Percentiles rank a stretch among this genome's conserved stretches.
phyloP scores from a whole-genome alignment of 2,329 filamentous ascomycete genomes.

The Dichotomopilus funicola region DNA sequence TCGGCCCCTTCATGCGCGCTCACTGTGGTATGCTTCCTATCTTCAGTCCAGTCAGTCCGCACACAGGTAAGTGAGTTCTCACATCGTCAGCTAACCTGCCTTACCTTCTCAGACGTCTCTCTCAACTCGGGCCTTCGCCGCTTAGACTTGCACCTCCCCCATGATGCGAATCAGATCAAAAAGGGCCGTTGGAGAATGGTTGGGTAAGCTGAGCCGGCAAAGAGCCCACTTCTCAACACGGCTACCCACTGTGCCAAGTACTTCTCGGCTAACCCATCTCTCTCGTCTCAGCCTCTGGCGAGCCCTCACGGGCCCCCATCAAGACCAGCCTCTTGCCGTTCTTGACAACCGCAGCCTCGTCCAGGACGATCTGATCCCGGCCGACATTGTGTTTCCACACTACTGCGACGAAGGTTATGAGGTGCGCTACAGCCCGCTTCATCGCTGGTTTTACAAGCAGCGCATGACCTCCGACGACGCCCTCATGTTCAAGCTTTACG shows the following conservation, averaged over 20 bases:
- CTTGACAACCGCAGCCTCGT: too few relatives aligned
- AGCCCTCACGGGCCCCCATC: too few relatives aligned
- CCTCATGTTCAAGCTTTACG: conserved; percentile 15
- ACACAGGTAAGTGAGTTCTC: not conserved
- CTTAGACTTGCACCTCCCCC: too few relatives aligned
- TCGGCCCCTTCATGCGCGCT: not conserved
- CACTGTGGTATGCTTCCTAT: not conserved
- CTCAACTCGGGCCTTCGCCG: not conserved
- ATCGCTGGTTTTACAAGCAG: conserved; percentile 16
- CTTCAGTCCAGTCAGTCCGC: not conserved
- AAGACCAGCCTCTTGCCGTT: too few relatives aligned
- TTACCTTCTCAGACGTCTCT: not conserved
- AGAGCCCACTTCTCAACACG: too few relatives aligned
- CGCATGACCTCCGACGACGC: conserved; percentile 9
- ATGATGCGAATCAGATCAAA: too few relatives aligned
- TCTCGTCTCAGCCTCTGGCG: too few relatives aligned
- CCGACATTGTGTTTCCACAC: conserved; percentile 12
- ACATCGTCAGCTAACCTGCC: not conserved
- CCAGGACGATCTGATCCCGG: not conserved
- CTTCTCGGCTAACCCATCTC: too few relatives aligned
- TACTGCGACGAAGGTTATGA: conserved; percentile 15
- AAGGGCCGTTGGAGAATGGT: too few relatives aligned
- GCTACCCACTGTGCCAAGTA: too few relatives aligned
- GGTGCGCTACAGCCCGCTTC: conserved; percentile 9
- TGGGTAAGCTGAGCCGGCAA: too few relatives aligned